A percentile compares a stretch with the other conserved stretches of the same genome.
Conservation (phyloP, 805 yeast species). For the Starmerella sp. region DNA sequence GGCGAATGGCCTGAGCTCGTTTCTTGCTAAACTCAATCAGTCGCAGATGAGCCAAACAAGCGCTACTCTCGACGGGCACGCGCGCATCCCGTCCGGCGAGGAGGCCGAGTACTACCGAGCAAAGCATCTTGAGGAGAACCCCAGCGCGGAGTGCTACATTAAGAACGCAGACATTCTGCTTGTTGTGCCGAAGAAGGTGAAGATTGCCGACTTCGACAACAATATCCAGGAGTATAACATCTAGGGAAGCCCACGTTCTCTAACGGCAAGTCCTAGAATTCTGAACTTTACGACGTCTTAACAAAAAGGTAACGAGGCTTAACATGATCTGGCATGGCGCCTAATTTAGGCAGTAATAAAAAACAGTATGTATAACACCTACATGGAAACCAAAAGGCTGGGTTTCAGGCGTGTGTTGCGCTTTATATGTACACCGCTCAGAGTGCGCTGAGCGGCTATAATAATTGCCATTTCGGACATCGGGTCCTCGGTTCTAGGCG, state of each 20-base stretch:
- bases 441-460: too few relatives aligned
- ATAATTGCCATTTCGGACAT: too few relatives aligned
- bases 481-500: too few relatives aligned
- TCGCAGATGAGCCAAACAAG: conserved; percentile 68
- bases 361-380: too few relatives aligned
- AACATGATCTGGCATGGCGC: too few relatives aligned
- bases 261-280: too few relatives aligned
- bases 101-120: conserved; percentile 52
- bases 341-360: too few relatives aligned
- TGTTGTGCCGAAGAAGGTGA: conserved; percentile 52
- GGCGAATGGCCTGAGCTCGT: conserved; percentile 37
- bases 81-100: conserved; percentile 39
- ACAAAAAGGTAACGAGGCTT: too few relatives aligned
- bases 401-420: too few relatives aligned
- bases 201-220: conserved; percentile 51
- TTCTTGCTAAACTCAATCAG: conserved; percentile 68
- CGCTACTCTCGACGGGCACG: conserved; percentile 69
- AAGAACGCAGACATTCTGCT: conserved; percentile 53
- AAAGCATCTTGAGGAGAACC: conserved; percentile 49
- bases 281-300: too few relatives aligned
- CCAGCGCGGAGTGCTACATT: conserved; percentile 60
- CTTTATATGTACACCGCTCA: too few relatives aligned
- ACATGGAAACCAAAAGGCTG: too few relatives aligned
- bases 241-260: neutral
- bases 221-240: conserved; percentile 15